These are phyloP conservation scores for Aspergillus panamensis DNA, from an alignment of 495 filamentous ascomycete genomes.

Conservation along the genomic window DNA sequence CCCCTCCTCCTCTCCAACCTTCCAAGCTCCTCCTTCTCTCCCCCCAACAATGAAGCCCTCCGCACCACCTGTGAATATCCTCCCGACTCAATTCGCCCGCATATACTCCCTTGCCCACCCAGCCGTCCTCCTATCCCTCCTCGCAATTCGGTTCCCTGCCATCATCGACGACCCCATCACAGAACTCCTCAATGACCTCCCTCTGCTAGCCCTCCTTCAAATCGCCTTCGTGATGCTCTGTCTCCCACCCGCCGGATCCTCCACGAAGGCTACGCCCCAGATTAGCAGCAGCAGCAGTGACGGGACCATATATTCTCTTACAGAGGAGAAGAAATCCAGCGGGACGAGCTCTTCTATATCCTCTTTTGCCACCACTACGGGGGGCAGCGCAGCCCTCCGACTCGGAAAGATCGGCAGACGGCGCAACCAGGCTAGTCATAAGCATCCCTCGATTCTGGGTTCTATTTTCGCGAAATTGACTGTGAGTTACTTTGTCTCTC, in stretches of 20 bases:
- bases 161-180: constrained; percentile 70
- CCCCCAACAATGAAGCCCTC: constrained; percentile 20
- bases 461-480: constrained; percentile 10
- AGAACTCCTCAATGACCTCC: constrained; percentile 58
- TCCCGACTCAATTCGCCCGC: constrained; percentile 44
- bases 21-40: constrained; percentile 15
- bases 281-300: neutral
- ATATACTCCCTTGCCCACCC: constrained; percentile 63
- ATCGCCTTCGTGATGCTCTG: constrained; percentile 65
- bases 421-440: constrained; percentile 25
- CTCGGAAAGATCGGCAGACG: constrained; percentile 27
- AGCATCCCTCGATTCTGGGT: constrained; percentile 1
- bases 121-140: constrained; percentile 57
- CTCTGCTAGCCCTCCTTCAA: constrained; percentile 62
- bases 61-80: constrained; percentile 38
- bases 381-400: constrained; percentile 14
- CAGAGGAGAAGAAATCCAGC: constrained; percentile 5
- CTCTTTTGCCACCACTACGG: neutral
- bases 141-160: constrained; percentile 56
- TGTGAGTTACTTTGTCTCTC: neutral
- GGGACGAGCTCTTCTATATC: constrained; percentile 20
- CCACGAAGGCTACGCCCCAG: neutral
- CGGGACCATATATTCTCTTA: neutral
- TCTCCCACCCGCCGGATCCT: constrained; percentile 59
- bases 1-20: constrained; percentile 12